Percentiles rank a stretch among this genome's conserved stretches.
Evolutionary conservation across 2,329 filamentous ascomycete species (phyloP).

Genomic region (Epichloe coenophiala): DNA sequence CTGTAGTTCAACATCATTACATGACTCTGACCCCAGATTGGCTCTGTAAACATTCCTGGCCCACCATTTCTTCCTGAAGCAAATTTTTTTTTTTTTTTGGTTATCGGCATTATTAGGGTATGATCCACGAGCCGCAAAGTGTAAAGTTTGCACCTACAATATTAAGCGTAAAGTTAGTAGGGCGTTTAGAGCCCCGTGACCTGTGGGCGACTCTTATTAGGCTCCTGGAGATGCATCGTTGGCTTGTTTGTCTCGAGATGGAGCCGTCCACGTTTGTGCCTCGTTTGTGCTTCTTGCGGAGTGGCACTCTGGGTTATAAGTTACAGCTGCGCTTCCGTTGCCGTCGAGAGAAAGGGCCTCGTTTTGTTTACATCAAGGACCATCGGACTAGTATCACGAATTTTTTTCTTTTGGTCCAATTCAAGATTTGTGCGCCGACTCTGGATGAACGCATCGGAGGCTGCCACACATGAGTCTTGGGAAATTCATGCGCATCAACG

Average conservation of each 20-base stretch:
- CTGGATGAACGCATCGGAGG: not conserved
- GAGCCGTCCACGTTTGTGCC: too few relatives aligned
- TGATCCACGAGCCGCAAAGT: too few relatives aligned
- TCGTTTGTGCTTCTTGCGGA: not conserved
- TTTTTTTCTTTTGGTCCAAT: too few relatives aligned
- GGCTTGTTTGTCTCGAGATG: not conserved
- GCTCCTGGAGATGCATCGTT: not conserved
- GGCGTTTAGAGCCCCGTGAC: too few relatives aligned
- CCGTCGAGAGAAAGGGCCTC: not conserved
- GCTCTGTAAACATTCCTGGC: not conserved
- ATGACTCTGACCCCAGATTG: not conserved
- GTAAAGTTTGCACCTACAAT: too few relatives aligned
- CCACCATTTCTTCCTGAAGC: not conserved
- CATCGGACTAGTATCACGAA: not conserved
- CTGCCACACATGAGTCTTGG: not conserved
- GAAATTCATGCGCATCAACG: not conserved
- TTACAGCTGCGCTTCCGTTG: not conserved
- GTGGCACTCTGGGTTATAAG: not conserved
- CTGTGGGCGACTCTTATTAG: too few relatives aligned
- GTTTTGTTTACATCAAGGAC: not conserved
- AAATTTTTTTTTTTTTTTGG: not conserved
- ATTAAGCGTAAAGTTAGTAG: too few relatives aligned
- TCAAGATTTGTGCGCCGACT: too few relatives aligned
- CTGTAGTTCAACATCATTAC: constrained; percentile 5
- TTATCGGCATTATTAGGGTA: too few relatives aligned